Evolutionary conservation across 345 rosid genomes (phyloP).

Genomic region (Euclidium syriacum): DNA sequence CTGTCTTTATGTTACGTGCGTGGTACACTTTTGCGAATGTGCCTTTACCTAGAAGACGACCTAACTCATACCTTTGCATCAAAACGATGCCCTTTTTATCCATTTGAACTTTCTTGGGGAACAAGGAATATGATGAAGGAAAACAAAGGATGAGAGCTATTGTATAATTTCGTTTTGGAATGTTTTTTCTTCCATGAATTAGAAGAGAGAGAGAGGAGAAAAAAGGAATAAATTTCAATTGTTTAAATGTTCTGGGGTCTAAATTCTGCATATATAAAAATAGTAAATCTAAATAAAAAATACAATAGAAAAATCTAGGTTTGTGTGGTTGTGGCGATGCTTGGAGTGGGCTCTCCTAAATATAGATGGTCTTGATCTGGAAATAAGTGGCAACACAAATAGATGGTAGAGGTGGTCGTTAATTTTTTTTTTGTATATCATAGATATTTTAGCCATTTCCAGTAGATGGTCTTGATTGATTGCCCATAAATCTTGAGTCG

Average conservation of each 20-base stretch:
- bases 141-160: background rate
- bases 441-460: no score
- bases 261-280: constrained; percentile 5
- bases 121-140: constrained; percentile 5
- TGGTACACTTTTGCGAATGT: constrained; percentile 86
- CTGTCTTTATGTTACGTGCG: constrained; percentile 51
- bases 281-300: constrained; percentile 10
- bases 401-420: no score
- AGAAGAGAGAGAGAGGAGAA: background rate
- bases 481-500: no score
- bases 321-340: constrained; percentile 18
- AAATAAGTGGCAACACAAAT: no score
- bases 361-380: no score
- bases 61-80: constrained; percentile 70
- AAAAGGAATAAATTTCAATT: background rate
- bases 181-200: background rate
- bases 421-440: no score
- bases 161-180: background rate
- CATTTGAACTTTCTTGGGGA: constrained; percentile 29
- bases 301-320: background rate
- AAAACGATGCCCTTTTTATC: constrained; percentile 52
- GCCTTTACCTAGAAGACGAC: constrained; percentile 74
- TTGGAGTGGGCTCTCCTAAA: constrained; percentile 11
- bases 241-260: background rate
- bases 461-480: no score